phyloP scores from a whole-genome alignment of 345 rosid genomes.

The Rubroshorea leprosula region DNA sequence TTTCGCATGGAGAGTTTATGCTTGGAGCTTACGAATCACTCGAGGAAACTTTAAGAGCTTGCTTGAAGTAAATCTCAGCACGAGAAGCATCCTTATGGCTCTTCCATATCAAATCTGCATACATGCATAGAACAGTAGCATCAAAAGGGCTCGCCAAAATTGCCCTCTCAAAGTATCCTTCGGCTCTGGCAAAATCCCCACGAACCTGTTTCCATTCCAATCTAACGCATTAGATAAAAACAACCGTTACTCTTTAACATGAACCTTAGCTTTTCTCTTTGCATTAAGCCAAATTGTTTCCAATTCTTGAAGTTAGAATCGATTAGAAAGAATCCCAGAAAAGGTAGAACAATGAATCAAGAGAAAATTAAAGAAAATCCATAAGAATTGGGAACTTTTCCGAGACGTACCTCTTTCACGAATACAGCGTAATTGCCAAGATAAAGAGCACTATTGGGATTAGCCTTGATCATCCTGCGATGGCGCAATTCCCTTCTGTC shows the following conservation, averaged over 20 bases:
- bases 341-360: no score
- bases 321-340: no score
- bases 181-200: slow-evolving; percentile 57
- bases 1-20: background rate
- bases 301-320: background rate
- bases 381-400: no score
- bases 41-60: slow-evolving; percentile 77
- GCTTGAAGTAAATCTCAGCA: slow-evolving; percentile 69
- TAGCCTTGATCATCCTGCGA: slow-evolving; percentile 73
- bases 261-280: no score
- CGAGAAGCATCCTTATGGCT: slow-evolving; percentile 59
- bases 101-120: slow-evolving; percentile 76
- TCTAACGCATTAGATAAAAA: background rate
- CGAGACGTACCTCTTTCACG: slow-evolving; percentile 66
- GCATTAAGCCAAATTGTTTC: no score
- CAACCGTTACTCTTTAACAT: no score
- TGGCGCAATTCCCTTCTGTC: slow-evolving; percentile 54
- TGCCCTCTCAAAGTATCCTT: slow-evolving; percentile 81
- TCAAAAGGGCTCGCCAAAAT: slow-evolving; percentile 57
- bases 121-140: slow-evolving; percentile 72
- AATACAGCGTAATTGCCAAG: slow-evolving; percentile 82
- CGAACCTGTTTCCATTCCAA: slow-evolving; percentile 47
- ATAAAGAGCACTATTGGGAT: slow-evolving; percentile 72
- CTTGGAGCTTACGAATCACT: slow-evolving; percentile 56
- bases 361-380: no score